phyloP scores from a whole-genome alignment of 2,329 filamentous ascomycete species.

The Ceratocystis albifundus region DNA sequence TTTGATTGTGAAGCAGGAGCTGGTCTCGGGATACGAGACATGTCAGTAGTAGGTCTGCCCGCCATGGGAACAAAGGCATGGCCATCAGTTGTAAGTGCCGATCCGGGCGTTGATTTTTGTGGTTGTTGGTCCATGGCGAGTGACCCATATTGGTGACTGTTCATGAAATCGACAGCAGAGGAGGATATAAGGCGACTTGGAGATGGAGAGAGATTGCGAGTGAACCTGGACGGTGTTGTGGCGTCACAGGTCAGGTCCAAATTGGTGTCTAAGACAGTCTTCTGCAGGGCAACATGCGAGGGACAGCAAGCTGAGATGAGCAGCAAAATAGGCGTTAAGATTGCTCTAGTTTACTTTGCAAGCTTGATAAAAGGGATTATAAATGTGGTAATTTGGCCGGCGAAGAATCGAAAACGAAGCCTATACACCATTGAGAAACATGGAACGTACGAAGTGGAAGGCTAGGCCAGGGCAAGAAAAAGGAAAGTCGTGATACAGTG shows the following conservation, averaged over 20 bases:
- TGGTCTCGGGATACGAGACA: constrained; percentile 21
- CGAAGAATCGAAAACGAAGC: too few relatives aligned
- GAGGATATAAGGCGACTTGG: not conserved
- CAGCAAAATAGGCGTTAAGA: not conserved
- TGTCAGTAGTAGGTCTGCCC: not conserved
- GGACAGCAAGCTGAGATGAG: not conserved
- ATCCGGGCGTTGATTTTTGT: constrained; percentile 18
- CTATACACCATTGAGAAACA: too few relatives aligned
- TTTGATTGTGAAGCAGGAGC: constrained; percentile 23
- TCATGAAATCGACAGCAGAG: constrained; percentile 18
- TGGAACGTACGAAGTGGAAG: not conserved
- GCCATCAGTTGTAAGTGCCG: constrained; percentile 11
- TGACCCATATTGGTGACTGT: constrained; percentile 21
- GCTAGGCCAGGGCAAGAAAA: not conserved
- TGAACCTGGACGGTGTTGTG: too few relatives aligned
- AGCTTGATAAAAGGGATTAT: too few relatives aligned
- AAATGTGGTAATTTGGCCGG: too few relatives aligned
- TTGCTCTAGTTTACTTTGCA: not conserved
- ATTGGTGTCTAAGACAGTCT: constrained; percentile 16
- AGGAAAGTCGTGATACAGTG: constrained; percentile 10
- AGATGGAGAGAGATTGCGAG: not conserved
- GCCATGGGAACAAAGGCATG: not conserved
- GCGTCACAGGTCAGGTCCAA: not conserved
- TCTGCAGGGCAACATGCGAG: constrained; percentile 9
- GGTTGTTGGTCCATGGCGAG: constrained; percentile 21